Percentiles rank a stretch among this genome's conserved stretches.
phyloP scores from a whole-genome alignment of 2,329 filamentous ascomycete genomes.

The Xylariales sp. region DNA sequence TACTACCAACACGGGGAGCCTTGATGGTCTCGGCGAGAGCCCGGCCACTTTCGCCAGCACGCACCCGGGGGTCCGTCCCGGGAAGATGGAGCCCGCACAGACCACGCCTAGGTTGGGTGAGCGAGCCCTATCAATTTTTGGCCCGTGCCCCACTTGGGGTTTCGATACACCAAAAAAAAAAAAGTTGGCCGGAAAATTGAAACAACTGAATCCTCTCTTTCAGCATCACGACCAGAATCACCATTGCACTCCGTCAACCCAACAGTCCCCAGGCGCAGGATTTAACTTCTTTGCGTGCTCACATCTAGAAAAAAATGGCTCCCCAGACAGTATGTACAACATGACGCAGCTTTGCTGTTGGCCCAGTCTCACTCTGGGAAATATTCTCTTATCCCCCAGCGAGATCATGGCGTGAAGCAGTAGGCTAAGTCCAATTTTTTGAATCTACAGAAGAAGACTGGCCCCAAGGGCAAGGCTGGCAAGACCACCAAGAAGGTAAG shows the following conservation, averaged over 20 bases:
- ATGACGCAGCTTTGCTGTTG: conserved; percentile 90
- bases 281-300: conserved; percentile 67
- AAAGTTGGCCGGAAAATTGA: conserved; percentile 11
- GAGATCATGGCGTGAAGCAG: conserved; percentile 67
- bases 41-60: no score
- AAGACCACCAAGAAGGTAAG: conserved; percentile 84
- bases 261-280: conserved; percentile 34
- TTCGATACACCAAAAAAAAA: no score
- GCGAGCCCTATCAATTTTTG: no score
- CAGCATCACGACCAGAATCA: conserved; percentile 6
- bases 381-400: conserved; percentile 15
- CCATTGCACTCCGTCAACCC: no score
- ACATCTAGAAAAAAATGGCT: conserved; percentile 66
- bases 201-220: conserved; percentile 1
- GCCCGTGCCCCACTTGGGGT: no score
- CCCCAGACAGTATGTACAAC: conserved; percentile 84
- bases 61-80: no score
- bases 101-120: no score
- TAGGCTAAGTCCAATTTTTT: conserved; percentile 83
- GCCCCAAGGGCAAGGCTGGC: conserved; percentile 57
- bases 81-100: no score
- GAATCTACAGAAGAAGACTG: conserved; percentile 61
- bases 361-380: conserved; percentile 45
- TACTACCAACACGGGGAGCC: no score
- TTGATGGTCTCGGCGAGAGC: no score